Conservation (phyloP, 352 stramenopile genomes). For the Phytophthora pisi region DNA sequence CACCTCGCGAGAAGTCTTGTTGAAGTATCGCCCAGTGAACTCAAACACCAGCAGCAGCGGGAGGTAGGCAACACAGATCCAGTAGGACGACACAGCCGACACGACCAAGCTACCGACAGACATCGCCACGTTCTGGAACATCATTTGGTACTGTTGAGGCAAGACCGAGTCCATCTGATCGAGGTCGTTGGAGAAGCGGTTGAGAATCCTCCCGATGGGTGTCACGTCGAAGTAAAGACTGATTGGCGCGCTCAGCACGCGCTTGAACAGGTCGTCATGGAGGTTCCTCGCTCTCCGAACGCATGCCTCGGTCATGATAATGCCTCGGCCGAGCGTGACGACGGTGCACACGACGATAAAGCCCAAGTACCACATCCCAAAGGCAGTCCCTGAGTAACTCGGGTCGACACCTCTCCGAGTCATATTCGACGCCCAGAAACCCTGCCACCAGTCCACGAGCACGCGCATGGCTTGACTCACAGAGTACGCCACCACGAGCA, state of each 20-base stretch:
- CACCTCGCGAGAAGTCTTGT: slow-evolving; percentile 81
- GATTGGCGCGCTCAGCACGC: slow-evolving; percentile 43
- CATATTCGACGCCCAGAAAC: slow-evolving; percentile 39
- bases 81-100: slow-evolving; percentile 23
- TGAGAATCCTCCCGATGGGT: slow-evolving; percentile 49
- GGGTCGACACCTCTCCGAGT: slow-evolving; percentile 16
- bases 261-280: slow-evolving; percentile 40
- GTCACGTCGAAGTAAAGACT: slow-evolving; percentile 61
- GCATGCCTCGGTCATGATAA: slow-evolving; percentile 32
- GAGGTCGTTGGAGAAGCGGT: slow-evolving; percentile 54
- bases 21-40: slow-evolving; percentile 52
- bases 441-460: slow-evolving; percentile 35
- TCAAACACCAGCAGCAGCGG: slow-evolving; percentile 14
- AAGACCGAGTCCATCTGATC: slow-evolving; percentile 53
- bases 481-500: slow-evolving; percentile 12
- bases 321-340: slow-evolving; percentile 21
- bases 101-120: slow-evolving; percentile 18
- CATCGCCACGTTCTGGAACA: slow-evolving; percentile 28
- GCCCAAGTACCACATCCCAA: slow-evolving; percentile 41
- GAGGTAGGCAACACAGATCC: slow-evolving; percentile 26
- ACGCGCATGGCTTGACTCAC: slow-evolving; percentile 28
- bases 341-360: slow-evolving; percentile 29
- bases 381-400: slow-evolving; percentile 15
- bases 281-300: slow-evolving; percentile 31
- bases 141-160: slow-evolving; percentile 37